phyloP scores from a whole-genome alignment of 1,284 basidiomycete species.

The Schizophyllum amplum region DNA sequence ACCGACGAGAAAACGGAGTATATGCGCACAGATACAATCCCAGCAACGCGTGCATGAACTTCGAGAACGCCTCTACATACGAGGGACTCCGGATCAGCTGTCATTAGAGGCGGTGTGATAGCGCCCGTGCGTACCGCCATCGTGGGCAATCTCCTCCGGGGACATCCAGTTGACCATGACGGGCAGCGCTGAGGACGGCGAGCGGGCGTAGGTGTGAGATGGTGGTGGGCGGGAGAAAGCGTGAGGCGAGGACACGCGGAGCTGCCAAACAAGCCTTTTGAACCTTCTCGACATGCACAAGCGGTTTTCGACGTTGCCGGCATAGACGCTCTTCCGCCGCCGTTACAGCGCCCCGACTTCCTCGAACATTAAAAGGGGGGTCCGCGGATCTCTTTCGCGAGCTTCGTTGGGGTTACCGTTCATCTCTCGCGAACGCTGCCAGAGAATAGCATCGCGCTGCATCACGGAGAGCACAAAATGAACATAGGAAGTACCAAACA shows the following conservation, averaged over 20 bases:
- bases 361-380: too few relatives aligned
- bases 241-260: neutral
- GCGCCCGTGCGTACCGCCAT: constrained; percentile 29
- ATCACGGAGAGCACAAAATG: neutral
- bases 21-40: constrained; percentile 54
- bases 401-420: neutral
- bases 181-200: constrained; percentile 2
- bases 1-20: constrained; percentile 4
- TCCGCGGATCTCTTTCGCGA: too few relatives aligned
- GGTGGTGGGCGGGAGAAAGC: neutral
- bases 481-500: neutral
- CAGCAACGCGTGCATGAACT: constrained; percentile 58
- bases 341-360: neutral
- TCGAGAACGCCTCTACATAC: constrained; percentile 42
- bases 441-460: neutral
- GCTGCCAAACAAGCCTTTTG: neutral
- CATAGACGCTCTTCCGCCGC: neutral
- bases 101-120: neutral
- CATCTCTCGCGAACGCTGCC: too few relatives aligned
- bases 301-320: neutral
- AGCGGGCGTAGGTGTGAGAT: neutral
- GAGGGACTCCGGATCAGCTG: constrained; percentile 13
- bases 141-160: constrained; percentile 37
- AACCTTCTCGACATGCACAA: neutral
- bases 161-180: constrained; percentile 52